phyloP scores from a whole-genome alignment of 768 basidiomycete species.

The Panellus pusillus region DNA sequence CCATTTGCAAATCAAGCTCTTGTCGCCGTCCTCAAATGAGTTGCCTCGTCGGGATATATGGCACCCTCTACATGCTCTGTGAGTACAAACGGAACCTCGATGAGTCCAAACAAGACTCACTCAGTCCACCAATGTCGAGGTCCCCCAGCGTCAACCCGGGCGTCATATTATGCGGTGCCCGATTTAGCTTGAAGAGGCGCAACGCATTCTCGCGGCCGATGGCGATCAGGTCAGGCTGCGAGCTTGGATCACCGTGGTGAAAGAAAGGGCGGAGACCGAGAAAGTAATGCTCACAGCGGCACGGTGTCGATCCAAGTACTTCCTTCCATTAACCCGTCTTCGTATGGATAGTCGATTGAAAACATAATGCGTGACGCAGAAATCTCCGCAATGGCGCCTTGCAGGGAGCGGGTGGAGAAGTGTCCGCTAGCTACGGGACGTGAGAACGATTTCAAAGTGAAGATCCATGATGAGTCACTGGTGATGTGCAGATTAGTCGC shows the following conservation, averaged over 20 bases:
- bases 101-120: not conserved
- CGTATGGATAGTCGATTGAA: constrained; percentile 24
- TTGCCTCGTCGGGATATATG: constrained; percentile 17
- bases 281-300: constrained; percentile 9
- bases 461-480: constrained; percentile 5
- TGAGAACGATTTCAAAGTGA: not conserved
- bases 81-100: not conserved
- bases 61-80: constrained; percentile 1
- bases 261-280: not conserved
- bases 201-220: constrained; percentile 23
- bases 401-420: constrained; percentile 19
- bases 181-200: constrained; percentile 18
- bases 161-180: constrained; percentile 17
- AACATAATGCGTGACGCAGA: constrained; percentile 17
- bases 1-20: not conserved
- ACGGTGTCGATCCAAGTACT: constrained; percentile 20
- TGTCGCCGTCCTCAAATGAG: constrained; percentile 9
- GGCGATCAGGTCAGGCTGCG: constrained; percentile 18
- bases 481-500: constrained; percentile 24
- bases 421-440: constrained; percentile 13
- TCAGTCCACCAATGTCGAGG: constrained; percentile 16
- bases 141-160: constrained; percentile 10
- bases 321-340: constrained; percentile 22
- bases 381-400: constrained; percentile 18
- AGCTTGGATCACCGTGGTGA: not conserved